phyloP scores from a whole-genome alignment of 331 rosid species.

The Ulmus americana region DNA sequence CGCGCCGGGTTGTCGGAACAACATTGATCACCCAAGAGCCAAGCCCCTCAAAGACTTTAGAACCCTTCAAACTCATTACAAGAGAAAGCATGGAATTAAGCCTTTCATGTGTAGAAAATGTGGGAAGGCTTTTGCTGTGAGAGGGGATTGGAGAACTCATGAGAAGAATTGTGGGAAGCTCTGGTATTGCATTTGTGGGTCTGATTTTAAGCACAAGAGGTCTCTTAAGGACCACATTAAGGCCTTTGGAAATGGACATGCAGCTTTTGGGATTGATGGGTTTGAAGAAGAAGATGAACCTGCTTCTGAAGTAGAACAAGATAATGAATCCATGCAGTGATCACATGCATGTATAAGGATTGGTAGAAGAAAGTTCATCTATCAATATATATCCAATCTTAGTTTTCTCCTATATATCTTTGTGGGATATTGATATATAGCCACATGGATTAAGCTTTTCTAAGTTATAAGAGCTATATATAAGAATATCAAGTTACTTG shows the following conservation, averaged over 20 bases:
- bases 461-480: conserved; percentile 30
- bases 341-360: background rate
- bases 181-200: conserved; percentile 86
- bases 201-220: conserved; percentile 88
- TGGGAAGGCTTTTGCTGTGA: conserved; percentile 82
- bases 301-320: conserved; percentile 85
- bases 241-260: conserved; percentile 80
- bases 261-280: conserved; percentile 60
- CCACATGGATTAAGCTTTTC: conserved; percentile 25
- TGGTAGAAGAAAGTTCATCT: background rate
- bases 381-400: conserved; percentile 18
- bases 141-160: conserved; percentile 90
- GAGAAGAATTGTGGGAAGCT: conserved; percentile 91
- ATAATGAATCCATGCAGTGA: conserved; percentile 48
- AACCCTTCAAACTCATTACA: conserved; percentile 87
- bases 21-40: conserved; percentile 81
- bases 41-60: conserved; percentile 79
- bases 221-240: conserved; percentile 86
- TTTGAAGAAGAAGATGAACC: conserved; percentile 85
- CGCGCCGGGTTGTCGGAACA: conserved; percentile 78
- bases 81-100: conserved; percentile 84
- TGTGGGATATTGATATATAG: conserved; percentile 18
- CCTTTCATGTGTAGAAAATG: conserved; percentile 89
- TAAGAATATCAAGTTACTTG: conserved; percentile 28
- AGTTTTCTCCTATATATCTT: conserved; percentile 24